phyloP scores from a whole-genome alignment of 306 rosid species.

The Quillaja saponaria region DNA sequence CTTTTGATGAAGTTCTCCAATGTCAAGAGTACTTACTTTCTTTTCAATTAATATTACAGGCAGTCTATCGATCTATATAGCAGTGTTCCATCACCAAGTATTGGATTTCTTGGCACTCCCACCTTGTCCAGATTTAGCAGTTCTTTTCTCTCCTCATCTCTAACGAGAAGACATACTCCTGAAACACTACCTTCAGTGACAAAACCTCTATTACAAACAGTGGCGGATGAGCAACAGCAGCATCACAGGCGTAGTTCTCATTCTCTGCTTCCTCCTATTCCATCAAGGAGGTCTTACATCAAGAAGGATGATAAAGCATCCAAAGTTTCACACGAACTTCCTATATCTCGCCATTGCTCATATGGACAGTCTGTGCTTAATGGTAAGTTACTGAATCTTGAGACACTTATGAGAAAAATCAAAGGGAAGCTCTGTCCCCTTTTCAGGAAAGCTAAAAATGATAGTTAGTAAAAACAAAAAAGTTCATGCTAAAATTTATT shows the following conservation, averaged over 20 bases:
- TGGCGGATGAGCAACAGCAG: slow-evolving; percentile 50
- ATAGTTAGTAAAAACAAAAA: neutral
- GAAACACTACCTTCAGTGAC: slow-evolving; percentile 60
- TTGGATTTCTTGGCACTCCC: slow-evolving; percentile 85
- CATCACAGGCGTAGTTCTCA: slow-evolving; percentile 63
- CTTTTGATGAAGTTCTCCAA: neutral
- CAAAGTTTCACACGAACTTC: slow-evolving; percentile 66
- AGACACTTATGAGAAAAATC: neutral
- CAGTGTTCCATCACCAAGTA: slow-evolving; percentile 83
- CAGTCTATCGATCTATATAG: slow-evolving; percentile 93
- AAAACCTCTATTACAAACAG: slow-evolving; percentile 55
- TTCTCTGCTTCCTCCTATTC: slow-evolving; percentile 62
- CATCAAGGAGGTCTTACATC: slow-evolving; percentile 49
- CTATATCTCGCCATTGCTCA: slow-evolving; percentile 67
- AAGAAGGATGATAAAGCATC: slow-evolving; percentile 52
- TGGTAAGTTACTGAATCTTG: slow-evolving; percentile 47
- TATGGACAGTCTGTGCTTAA: slow-evolving; percentile 77
- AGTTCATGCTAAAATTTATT: neutral
- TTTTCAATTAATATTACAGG: slow-evolving; percentile 51
- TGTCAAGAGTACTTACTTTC: too few relatives aligned
- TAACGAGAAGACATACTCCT: slow-evolving; percentile 95
- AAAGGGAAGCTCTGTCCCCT: neutral
- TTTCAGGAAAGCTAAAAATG: neutral
- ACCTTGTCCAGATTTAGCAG: slow-evolving; percentile 82
- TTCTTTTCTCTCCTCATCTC: slow-evolving; percentile 81